A percentile compares a stretch with the other conserved stretches of the same genome.
phyloP scores from a whole-genome alignment of 176 grass and related monocot genomes.

The Chloris gayana region DNA sequence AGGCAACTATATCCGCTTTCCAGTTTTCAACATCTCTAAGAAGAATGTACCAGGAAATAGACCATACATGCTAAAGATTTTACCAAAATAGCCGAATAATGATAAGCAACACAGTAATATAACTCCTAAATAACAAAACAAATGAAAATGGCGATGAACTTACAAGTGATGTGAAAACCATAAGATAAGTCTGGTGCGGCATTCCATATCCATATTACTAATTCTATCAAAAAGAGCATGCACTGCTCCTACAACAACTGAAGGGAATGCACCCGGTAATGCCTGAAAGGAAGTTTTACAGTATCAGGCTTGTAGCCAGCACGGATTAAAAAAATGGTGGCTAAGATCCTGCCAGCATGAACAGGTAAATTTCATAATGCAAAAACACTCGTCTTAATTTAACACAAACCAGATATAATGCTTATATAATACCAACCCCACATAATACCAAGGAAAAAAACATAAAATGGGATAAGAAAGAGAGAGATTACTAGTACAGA shows the following conservation, averaged over 20 bases:
- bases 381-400: not conserved
- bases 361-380: not conserved
- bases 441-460: not conserved
- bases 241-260: conserved; percentile 94
- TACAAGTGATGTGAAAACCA: conserved; percentile 99
- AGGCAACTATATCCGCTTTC: not conserved
- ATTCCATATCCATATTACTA: conserved; percentile 91
- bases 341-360: not conserved
- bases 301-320: conserved; percentile 28
- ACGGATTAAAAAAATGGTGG: no score
- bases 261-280: conserved; percentile 92
- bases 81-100: conserved; percentile 10
- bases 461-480: no score
- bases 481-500: no score
- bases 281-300: conserved; percentile 67
- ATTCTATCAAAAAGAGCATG: conserved; percentile 98
- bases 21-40: conserved; percentile 27
- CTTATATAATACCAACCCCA: not conserved
- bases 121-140: conserved; percentile 13
- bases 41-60: conserved; percentile 24
- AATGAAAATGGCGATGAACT: conserved; percentile 45
- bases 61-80: not conserved
- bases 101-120: not conserved
- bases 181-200: conserved; percentile 90
- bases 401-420: not conserved